A percentile compares a stretch with the other conserved stretches of the same genome.
phyloP scores from a whole-genome alignment of 75 land plant species.

The Ceratopteris richardii region DNA sequence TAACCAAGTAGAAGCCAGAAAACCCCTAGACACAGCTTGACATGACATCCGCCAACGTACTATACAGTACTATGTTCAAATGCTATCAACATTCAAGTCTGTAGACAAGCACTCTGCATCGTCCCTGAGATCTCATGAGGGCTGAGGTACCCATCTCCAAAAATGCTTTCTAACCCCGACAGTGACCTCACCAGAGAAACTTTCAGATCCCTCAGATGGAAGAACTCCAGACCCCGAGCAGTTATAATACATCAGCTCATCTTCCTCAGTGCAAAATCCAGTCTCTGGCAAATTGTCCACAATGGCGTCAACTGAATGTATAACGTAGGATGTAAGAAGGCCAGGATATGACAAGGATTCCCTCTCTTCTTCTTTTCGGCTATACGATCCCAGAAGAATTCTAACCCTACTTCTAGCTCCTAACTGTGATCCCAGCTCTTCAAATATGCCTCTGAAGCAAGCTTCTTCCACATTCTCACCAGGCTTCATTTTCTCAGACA shows the following conservation, averaged over 20 bases:
- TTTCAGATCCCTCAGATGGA: too few relatives aligned
- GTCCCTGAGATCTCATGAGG: too few relatives aligned
- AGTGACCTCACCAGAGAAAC: constrained; percentile 24
- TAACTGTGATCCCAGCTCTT: constrained; percentile 64
- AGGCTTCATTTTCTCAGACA: constrained; percentile 94
- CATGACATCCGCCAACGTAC: too few relatives aligned
- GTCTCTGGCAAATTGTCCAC: constrained; percentile 61
- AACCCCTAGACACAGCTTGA: too few relatives aligned
- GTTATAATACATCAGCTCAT: too few relatives aligned
- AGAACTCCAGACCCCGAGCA: background rate
- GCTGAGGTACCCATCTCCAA: constrained; percentile 79
- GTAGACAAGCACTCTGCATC: too few relatives aligned
- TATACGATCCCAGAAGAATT: constrained; percentile 48
- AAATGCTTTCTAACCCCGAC: constrained; percentile 73
- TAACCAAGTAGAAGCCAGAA: too few relatives aligned
- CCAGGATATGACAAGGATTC: constrained; percentile 84
- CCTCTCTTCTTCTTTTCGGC: constrained; percentile 61
- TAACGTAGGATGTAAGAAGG: constrained; percentile 60
- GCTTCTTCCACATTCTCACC: constrained; percentile 62
- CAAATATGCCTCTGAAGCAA: constrained; percentile 51
- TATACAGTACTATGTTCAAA: too few relatives aligned
- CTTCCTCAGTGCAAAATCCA: constrained; percentile 60
- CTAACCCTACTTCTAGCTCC: constrained; percentile 22
- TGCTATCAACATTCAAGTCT: too few relatives aligned
- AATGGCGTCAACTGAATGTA: constrained; percentile 66